A percentile compares a stretch with the other conserved stretches of the same genome.
These are phyloP conservation scores for Lecanicillium sp. DNA, from an alignment of 2,329 filamentous ascomycete species.

Conservation along the genomic window DNA sequence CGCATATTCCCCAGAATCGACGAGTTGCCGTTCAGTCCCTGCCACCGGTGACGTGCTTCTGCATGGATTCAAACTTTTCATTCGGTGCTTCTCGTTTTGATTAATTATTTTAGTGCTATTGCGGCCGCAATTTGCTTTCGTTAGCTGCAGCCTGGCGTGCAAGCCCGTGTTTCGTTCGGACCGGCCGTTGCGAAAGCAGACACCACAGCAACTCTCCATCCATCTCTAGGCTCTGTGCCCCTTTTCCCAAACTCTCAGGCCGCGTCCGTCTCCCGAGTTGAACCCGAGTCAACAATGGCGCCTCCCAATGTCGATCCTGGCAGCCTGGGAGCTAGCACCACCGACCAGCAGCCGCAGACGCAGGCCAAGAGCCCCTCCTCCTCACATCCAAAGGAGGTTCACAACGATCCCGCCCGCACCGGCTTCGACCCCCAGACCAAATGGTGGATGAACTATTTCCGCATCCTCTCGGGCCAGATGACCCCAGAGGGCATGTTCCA, in stretches of 20 bases:
- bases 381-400: slow-evolving; percentile 29
- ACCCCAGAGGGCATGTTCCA: slow-evolving; percentile 61
- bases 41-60: slow-evolving; percentile 10
- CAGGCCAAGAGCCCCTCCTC: slow-evolving; percentile 1
- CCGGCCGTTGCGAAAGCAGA: no score
- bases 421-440: slow-evolving; percentile 55
- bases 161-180: no score
- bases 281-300: no score
- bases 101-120: slow-evolving; percentile 1
- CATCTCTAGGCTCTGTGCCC: no score
- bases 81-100: slow-evolving; percentile 1
- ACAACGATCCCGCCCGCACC: slow-evolving; percentile 55
- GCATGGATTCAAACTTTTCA: slow-evolving; percentile 13
- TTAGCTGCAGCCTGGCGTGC: no score
- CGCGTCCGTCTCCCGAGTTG: no score
- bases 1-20: slow-evolving; percentile 14
- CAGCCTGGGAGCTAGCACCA: neutral
- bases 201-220: no score
- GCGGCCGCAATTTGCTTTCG: no score
- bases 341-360: neutral
- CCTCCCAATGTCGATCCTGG: neutral
- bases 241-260: no score
- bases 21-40: slow-evolving; percentile 5
- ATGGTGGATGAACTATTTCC: slow-evolving; percentile 82
- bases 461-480: slow-evolving; percentile 69